A percentile compares a stretch with the other conserved stretches of the same genome.
Evolutionary conservation across 1,284 basidiomycete genomes (phyloP).

Genomic region (Phellinidium pouzarii): DNA sequence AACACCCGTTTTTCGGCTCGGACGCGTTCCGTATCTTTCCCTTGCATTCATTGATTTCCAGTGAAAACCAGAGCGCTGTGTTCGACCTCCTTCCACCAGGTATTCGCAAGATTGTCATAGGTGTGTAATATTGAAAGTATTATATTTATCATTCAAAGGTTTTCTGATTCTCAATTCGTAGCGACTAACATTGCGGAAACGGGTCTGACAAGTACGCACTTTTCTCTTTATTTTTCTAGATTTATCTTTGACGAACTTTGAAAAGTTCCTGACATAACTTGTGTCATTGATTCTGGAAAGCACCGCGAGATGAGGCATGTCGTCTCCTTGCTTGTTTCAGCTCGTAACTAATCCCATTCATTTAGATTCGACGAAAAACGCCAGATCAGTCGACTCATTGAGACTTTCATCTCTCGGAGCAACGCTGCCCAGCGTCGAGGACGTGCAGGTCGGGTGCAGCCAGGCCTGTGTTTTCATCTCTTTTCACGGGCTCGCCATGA

Average conservation of each 20-base stretch:
- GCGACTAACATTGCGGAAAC: slow-evolving; percentile 85
- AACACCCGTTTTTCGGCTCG: slow-evolving; percentile 72
- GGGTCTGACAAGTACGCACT: slow-evolving; percentile 96
- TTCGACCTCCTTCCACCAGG: slow-evolving; percentile 83
- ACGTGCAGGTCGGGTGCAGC: slow-evolving; percentile 86
- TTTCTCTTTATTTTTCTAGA: no score
- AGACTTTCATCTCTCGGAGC: slow-evolving; percentile 89
- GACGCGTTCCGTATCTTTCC: slow-evolving; percentile 76
- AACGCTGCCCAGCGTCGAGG: slow-evolving; percentile 93
- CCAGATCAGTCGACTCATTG: slow-evolving; percentile 88
- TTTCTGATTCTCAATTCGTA: slow-evolving; percentile 24
- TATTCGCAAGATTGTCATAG: slow-evolving; percentile 87
- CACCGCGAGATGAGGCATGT: slow-evolving; percentile 84
- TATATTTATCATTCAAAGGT: neutral
- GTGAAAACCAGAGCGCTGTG: slow-evolving; percentile 84
- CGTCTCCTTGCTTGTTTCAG: neutral
- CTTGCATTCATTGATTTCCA: slow-evolving; percentile 90
- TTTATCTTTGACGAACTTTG: no score
- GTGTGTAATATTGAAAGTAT: slow-evolving; percentile 35
- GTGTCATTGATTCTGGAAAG: slow-evolving; percentile 94
- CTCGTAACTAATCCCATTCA: slow-evolving; percentile 16
- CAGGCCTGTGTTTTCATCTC: slow-evolving; percentile 91
- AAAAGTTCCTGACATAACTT: slow-evolving; percentile 97
- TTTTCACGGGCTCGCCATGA: slow-evolving; percentile 91
- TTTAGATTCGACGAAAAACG: slow-evolving; percentile 93